phyloP scores from a whole-genome alignment of 805 yeast species.

The Myxozyma monticola region DNA sequence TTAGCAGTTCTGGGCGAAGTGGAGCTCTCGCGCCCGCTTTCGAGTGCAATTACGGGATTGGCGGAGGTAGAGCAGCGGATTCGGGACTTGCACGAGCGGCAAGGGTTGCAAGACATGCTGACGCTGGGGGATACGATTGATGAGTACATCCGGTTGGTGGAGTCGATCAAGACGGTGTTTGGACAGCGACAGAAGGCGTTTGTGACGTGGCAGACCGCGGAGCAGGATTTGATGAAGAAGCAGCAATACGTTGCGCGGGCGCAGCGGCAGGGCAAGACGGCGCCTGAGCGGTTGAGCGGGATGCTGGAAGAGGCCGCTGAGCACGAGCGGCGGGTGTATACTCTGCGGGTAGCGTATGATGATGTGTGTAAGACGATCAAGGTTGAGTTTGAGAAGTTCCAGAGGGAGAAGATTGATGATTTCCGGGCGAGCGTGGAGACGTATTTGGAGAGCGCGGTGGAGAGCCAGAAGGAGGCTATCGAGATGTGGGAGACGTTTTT shows the following conservation, averaged over 20 bases:
- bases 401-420: conserved; percentile 73
- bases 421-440: conserved; percentile 88
- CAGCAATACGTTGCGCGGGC: conserved; percentile 50
- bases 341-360: conserved; percentile 61
- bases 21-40: conserved; percentile 68
- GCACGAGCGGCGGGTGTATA: conserved; percentile 53
- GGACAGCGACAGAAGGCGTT: conserved; percentile 66
- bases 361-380: conserved; percentile 65
- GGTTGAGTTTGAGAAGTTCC: conserved; percentile 66
- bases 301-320: conserved; percentile 60
- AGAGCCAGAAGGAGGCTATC: conserved; percentile 80
- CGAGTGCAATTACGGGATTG: conserved; percentile 66
- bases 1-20: conserved; percentile 65
- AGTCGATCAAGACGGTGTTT: conserved; percentile 71
- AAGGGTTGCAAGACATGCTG: conserved; percentile 78
- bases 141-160: conserved; percentile 76
- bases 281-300: conserved; percentile 60
- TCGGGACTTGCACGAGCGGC: conserved; percentile 71
- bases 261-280: conserved; percentile 50
- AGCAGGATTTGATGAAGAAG: conserved; percentile 51
- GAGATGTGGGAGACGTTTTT: conserved; percentile 62
- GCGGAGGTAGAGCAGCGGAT: conserved; percentile 70
- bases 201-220: conserved; percentile 47
- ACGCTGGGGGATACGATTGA: conserved; percentile 85
- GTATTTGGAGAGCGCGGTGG: conserved; percentile 84